These are phyloP conservation scores for Calendula officinalis DNA, from an alignment of 129 eudicot genomes.

Conservation along the genomic window DNA sequence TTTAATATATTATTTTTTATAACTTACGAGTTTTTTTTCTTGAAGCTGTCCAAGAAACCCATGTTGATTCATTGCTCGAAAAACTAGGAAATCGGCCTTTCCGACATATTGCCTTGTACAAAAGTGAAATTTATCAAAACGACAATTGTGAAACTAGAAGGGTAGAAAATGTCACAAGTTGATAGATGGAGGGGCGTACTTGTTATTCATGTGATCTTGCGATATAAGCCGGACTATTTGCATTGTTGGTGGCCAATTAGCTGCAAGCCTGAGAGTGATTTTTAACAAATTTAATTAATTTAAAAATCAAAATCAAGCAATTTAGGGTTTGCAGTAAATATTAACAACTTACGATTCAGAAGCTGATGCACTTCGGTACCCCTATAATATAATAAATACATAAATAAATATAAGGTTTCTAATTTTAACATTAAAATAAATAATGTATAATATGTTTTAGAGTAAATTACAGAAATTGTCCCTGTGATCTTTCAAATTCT, in stretches of 20 bases:
- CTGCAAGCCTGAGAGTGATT: slow-evolving; percentile 64
- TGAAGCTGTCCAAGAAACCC: slow-evolving; percentile 98
- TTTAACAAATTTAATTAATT: background rate
- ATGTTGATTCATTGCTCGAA: slow-evolving; percentile 99
- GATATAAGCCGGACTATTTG: slow-evolving; percentile 98
- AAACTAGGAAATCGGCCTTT: slow-evolving; percentile 93
- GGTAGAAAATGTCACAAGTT: background rate
- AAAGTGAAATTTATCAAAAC: slow-evolving; percentile 4
- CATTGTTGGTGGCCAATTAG: slow-evolving; percentile 98
- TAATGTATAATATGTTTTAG: too few species aligned
- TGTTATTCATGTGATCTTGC: slow-evolving; percentile 99
- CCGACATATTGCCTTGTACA: slow-evolving; percentile 88
- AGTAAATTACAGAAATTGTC: background rate
- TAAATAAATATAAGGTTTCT: slow-evolving; percentile 17
- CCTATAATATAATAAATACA: slow-evolving; percentile 48
- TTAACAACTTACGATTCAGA: slow-evolving; percentile 78
- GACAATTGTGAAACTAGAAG: background rate
- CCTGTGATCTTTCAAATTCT: too few species aligned
- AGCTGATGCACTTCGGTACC: slow-evolving; percentile 91
- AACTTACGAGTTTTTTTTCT: slow-evolving; percentile 98
- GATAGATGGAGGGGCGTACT: slow-evolving; percentile 42
- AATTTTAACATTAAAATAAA: background rate
- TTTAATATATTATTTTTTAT: background rate
- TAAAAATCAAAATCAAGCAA: background rate
- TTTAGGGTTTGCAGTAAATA: slow-evolving; percentile 5